Base-by-base conservation (phyloP, 208 protist species). In the Borovskyia barvae region DNA sequence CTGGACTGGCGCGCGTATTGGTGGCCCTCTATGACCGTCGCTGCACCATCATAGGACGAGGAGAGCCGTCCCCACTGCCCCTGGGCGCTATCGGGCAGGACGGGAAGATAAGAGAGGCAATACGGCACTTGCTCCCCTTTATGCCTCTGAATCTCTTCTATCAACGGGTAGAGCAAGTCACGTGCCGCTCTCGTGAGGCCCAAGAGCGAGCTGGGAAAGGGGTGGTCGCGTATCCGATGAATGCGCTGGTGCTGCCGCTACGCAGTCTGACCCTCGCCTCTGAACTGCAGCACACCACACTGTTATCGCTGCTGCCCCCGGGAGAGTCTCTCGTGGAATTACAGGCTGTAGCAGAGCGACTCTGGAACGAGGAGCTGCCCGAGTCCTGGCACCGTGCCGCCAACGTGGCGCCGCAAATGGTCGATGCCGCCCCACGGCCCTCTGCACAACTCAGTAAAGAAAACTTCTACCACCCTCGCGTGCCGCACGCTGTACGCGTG, bases 391-490 rank as follows among this genome's bases (percentile, higher is more conserved):
- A 19, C 36, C 45, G 45, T 24, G 29, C 28, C 47, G 14, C 46
- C 14, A 11, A 20, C 43, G 40, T 41, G 24, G 17, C 66, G 33
- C 5, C 43, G 20, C 17, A 14, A 33, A 11, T 19, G 7, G 52
- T 30, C n/a, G 15, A 19, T 39, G 15, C 3, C 39, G 24, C n/a
- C 22, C 0, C 28, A 24, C 35, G 53, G 8, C 57, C 65, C 22
- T 5, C 25, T 17, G 52, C 66, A 20, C 52, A 20, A 24, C 52
- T 58, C 24, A 43, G 52, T 19, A 9, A 7, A 35, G 15, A 35
- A 22, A 92, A 87, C 59, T 89, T 92, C 49, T 89, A 80, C 59
- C 66, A 72, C 30, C 69, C 71, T 5, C 43, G 47, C 28, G 62
- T 85, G 41, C 73, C 85, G 8, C 60, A 85, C 49, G 65, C 57